Evolutionary conservation across 1,139 yeast species (phyloP).

Genomic region (Saccharomyces pastorianus): DNA sequence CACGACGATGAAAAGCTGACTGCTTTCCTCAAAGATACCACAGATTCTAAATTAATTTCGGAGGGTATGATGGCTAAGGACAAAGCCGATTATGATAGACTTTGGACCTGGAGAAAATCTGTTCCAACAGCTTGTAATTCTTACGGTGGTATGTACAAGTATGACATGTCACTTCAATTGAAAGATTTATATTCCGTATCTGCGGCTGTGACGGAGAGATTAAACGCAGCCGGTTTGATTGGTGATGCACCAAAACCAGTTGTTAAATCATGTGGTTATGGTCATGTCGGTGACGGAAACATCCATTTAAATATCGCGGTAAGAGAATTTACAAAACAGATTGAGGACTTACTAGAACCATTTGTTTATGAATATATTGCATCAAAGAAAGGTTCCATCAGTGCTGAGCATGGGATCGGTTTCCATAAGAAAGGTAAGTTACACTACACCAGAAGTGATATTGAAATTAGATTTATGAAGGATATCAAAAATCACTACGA

Average conservation of each 20-base stretch:
- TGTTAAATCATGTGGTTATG: conserved; percentile 81
- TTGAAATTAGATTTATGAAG: conserved; percentile 63
- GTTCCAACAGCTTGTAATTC: conserved; percentile 74
- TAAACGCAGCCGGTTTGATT: conserved; percentile 48
- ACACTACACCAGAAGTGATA: conserved; percentile 66
- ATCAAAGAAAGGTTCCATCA: conserved; percentile 68
- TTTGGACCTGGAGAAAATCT: conserved; percentile 87
- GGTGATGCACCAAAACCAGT: conserved; percentile 70
- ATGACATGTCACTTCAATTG: conserved; percentile 82
- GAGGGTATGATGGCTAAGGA: conserved; percentile 92
- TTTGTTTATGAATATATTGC: conserved; percentile 85
- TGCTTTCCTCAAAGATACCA: conserved; percentile 61
- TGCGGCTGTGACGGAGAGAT: conserved; percentile 54
- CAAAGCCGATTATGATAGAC: conserved; percentile 62
- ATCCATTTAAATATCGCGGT: conserved; percentile 83
- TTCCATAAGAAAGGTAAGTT: conserved; percentile 85
- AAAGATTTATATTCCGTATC: conserved; percentile 71
- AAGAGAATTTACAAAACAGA: conserved; percentile 62
- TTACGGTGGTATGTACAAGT: conserved; percentile 85
- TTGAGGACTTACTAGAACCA: conserved; percentile 75
- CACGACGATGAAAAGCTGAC: conserved; percentile 68
- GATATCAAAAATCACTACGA: conserved; percentile 66
- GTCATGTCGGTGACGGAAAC: conserved; percentile 92
- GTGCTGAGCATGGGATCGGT: conserved; percentile 93
- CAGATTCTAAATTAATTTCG: conserved; percentile 67